Percentiles rank a stretch among this genome's conserved stretches.
These are phyloP conservation scores for Phytophthora aleatoria DNA, from an alignment of 352 stramenopile species.

Conservation along the genomic window DNA sequence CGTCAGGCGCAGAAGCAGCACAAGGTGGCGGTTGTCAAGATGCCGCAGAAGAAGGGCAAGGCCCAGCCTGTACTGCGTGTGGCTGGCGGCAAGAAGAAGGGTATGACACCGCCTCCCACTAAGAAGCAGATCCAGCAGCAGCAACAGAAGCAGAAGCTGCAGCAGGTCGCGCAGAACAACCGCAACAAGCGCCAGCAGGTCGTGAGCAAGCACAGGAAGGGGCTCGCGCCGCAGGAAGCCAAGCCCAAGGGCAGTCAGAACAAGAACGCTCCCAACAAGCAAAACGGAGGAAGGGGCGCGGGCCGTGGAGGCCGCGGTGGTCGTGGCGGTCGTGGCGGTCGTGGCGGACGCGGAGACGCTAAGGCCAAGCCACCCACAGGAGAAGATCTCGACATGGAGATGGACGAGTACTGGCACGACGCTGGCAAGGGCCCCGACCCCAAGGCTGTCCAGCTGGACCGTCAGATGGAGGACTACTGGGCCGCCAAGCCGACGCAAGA, in stretches of 20 bases:
- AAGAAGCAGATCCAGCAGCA: slow-evolving; percentile 46
- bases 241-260: slow-evolving; percentile 44
- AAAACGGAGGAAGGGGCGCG: slow-evolving; percentile 34
- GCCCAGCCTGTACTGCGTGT: slow-evolving; percentile 27
- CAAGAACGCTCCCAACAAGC: slow-evolving; percentile 34
- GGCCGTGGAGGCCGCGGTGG: slow-evolving; percentile 32
- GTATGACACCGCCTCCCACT: slow-evolving; percentile 7
- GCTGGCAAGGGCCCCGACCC: slow-evolving; percentile 89
- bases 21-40: slow-evolving; percentile 44
- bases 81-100: slow-evolving; percentile 31
- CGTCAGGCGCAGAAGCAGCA: slow-evolving; percentile 28
- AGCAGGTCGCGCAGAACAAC: slow-evolving; percentile 65
- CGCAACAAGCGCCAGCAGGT: slow-evolving; percentile 76
- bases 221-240: slow-evolving; percentile 43
- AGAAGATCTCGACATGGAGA: slow-evolving; percentile 87
- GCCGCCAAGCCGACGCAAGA: slow-evolving; percentile 71
- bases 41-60: slow-evolving; percentile 37
- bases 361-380: slow-evolving; percentile 59
- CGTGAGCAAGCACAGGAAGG: slow-evolving; percentile 76
- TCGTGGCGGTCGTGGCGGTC: slow-evolving; percentile 35
- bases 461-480: slow-evolving; percentile 92
- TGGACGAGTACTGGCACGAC: slow-evolving; percentile 90
- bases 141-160: slow-evolving; percentile 69
- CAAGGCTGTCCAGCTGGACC: slow-evolving; percentile 77
- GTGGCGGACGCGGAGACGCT: slow-evolving; percentile 34